Evolutionary conservation across 1,284 basidiomycete genomes (phyloP).

Genomic region (Takashimella koratensis): DNA sequence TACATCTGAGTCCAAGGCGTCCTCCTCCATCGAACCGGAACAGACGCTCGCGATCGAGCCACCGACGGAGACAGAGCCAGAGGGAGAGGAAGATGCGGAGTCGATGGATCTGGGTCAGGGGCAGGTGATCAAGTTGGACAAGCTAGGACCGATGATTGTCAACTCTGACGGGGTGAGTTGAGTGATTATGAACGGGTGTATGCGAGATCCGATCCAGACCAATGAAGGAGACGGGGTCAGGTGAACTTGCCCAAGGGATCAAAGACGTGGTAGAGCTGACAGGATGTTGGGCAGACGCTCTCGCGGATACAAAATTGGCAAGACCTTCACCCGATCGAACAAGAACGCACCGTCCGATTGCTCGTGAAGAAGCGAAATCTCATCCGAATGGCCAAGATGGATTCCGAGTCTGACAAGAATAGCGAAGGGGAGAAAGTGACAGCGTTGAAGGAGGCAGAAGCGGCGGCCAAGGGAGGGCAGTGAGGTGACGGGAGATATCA

Average conservation of each 20-base stretch:
- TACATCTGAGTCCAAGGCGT: too few species aligned
- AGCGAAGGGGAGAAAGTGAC: slow-evolving; percentile 10
- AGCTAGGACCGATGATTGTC: slow-evolving; percentile 47
- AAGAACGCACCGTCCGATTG: slow-evolving; percentile 45
- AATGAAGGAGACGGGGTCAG: too few species aligned
- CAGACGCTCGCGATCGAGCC: background rate
- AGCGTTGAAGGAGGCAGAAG: slow-evolving; percentile 9
- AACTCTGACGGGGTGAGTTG: slow-evolving; percentile 48
- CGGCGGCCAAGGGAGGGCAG: background rate
- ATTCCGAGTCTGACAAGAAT: slow-evolving; percentile 8
- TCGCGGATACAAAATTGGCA: slow-evolving; percentile 49
- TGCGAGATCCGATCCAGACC: too few species aligned
- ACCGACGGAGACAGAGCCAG: background rate
- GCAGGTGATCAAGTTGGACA: slow-evolving; percentile 43
- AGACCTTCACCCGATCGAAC: slow-evolving; percentile 41
- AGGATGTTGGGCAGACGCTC: slow-evolving; percentile 29
- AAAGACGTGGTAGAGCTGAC: slow-evolving; percentile 6
- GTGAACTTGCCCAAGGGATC: background rate
- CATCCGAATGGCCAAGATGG: slow-evolving; percentile 37
- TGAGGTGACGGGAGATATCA: too few species aligned
- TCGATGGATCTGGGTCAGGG: slow-evolving; percentile 38
- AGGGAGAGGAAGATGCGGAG: slow-evolving; percentile 22
- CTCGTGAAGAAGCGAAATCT: slow-evolving; percentile 49
- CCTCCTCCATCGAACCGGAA: background rate
- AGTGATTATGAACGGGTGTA: too few species aligned